Conservation (phyloP, 495 filamentous ascomycete genomes). For the Penicillium malachiteum region DNA sequence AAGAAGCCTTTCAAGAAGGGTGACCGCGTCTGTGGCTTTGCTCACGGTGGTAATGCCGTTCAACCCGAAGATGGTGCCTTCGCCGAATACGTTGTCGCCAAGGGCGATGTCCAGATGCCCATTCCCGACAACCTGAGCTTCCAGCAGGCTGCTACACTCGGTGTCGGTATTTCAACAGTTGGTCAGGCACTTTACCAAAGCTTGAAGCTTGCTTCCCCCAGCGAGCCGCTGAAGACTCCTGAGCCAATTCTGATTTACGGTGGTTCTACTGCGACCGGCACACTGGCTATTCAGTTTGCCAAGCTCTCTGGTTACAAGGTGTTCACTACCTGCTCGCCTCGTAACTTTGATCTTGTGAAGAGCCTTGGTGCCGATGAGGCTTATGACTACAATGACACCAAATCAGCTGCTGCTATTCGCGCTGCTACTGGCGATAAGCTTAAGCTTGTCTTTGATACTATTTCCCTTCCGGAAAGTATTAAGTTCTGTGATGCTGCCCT, state of each 20-base stretch:
- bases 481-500: constrained; percentile 40
- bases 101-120: constrained; percentile 50
- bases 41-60: constrained; percentile 48
- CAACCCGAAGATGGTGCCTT: constrained; percentile 56
- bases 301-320: constrained; percentile 41
- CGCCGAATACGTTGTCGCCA: constrained; percentile 51
- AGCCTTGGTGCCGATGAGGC: constrained; percentile 36
- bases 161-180: constrained; percentile 51
- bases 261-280: constrained; percentile 52
- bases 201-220: constrained; percentile 29
- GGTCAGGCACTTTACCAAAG: constrained; percentile 37
- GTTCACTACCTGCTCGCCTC: constrained; percentile 43
- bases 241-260: constrained; percentile 54
- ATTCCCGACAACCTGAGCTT: constrained; percentile 55
- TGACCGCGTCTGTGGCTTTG: constrained; percentile 53
- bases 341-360: constrained; percentile 36
- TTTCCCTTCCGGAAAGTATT: constrained; percentile 31
- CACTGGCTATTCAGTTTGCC: constrained; percentile 58
- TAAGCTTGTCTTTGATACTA: constrained; percentile 41
- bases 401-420: constrained; percentile 31
- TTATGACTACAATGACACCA: constrained; percentile 40
- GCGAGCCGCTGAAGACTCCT: constrained; percentile 19
- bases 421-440: constrained; percentile 40
- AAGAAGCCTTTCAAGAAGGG: constrained; percentile 40
- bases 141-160: constrained; percentile 56